Conservation (phyloP, 2,329 filamentous ascomycete species). For the Claviceps sp. region DNA sequence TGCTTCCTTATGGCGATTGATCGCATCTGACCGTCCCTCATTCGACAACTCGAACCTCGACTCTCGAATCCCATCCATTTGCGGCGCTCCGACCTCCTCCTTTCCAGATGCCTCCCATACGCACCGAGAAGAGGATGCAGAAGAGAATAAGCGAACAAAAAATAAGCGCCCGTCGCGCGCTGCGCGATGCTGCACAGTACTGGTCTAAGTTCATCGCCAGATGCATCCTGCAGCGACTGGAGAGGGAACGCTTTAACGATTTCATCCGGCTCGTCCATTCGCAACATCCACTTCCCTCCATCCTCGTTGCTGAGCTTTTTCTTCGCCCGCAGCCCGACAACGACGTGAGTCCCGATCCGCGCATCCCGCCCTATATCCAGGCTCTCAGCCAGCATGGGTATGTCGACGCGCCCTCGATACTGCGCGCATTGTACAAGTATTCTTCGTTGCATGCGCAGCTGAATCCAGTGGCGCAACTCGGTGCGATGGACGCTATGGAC, state of each 20-base stretch:
- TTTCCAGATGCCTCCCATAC: neutral
- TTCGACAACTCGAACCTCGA: neutral
- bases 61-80: neutral
- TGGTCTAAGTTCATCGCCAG: conserved; percentile 39
- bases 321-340: conserved; percentile 38
- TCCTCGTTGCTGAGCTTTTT: conserved; percentile 42
- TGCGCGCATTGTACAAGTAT: conserved; percentile 42
- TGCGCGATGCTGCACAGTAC: conserved; percentile 21
- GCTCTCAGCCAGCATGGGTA: conserved; percentile 36
- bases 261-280: conserved; percentile 35
- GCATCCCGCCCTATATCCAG: conserved; percentile 46
- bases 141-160: conserved; percentile 9
- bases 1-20: conserved; percentile 3
- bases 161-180: conserved; percentile 9
- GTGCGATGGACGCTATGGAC: conserved; percentile 2
- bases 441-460: conserved; percentile 33
- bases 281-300: conserved; percentile 37
- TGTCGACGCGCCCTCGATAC: conserved; percentile 40
- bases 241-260: conserved; percentile 37
- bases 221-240: conserved; percentile 38
- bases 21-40: neutral
- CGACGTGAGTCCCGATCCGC: conserved; percentile 41
- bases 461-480: neutral
- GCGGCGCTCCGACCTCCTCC: neutral
- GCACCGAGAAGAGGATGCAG: conserved; percentile 13